A percentile compares a stretch with the other conserved stretches of the same genome.
phyloP scores from a whole-genome alignment of 164 flowering plant genomes.

The Vitis rupestris region DNA sequence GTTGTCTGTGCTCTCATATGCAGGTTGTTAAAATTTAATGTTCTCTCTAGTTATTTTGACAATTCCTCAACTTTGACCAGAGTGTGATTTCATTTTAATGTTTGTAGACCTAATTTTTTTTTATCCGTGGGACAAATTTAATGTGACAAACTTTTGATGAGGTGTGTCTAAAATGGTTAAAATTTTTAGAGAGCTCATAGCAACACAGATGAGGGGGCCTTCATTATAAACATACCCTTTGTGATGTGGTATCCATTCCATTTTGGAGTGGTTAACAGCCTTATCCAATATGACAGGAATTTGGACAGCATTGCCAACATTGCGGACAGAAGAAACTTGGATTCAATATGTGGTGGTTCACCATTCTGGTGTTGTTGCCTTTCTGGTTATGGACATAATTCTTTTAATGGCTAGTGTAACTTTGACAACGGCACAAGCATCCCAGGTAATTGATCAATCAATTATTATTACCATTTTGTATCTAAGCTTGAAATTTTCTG shows the following conservation, averaged over 20 bases:
- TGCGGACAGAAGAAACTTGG: conserved; percentile 50
- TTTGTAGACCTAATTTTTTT: too few relatives aligned
- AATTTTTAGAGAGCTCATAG: too few relatives aligned
- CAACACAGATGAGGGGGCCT: too few relatives aligned
- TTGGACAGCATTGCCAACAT: conserved; percentile 44
- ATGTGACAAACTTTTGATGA: too few relatives aligned
- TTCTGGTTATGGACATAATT: conserved; percentile 56
- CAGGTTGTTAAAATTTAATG: too few relatives aligned
- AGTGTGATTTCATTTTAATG: too few relatives aligned
- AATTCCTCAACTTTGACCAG: too few relatives aligned
- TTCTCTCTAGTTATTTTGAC: too few relatives aligned
- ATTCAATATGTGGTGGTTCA: conserved; percentile 43
- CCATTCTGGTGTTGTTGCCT: conserved; percentile 65
- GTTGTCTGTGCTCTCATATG: too few relatives aligned
- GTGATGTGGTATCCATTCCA: not conserved
- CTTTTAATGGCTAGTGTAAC: conserved; percentile 43
- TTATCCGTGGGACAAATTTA: too few relatives aligned
- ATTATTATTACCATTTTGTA: not conserved
- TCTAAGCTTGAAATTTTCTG: not conserved
- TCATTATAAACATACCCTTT: not conserved
- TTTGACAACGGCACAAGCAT: conserved; percentile 57
- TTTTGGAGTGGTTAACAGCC: conserved; percentile 2
- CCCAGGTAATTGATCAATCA: conserved; percentile 51
- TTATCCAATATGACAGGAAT: conserved; percentile 54
- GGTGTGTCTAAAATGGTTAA: too few relatives aligned